Conservation (phyloP, 257 asterid genomes). For the Solanum chiquidenum region DNA sequence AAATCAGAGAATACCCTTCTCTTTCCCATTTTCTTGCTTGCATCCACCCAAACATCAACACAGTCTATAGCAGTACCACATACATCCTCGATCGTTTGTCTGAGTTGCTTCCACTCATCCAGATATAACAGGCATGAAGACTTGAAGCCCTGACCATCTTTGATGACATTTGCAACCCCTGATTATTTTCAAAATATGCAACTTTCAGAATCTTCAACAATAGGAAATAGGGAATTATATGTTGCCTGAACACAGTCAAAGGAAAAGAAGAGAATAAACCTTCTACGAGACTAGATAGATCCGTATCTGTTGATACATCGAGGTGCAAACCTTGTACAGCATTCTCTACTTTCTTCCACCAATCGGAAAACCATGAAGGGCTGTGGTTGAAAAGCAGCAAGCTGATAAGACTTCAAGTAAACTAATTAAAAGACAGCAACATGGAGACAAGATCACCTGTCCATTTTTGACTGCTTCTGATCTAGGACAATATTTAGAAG, state of each 20-base stretch:
- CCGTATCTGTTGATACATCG: slow-evolving; percentile 14
- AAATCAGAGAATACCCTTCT: slow-evolving; percentile 66
- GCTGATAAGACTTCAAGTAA: not conserved
- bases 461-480: slow-evolving; percentile 33
- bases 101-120: slow-evolving; percentile 41
- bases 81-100: slow-evolving; percentile 37
- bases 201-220: not conserved
- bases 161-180: slow-evolving; percentile 27
- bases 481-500: slow-evolving; percentile 33
- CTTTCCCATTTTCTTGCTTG: slow-evolving; percentile 43
- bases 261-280: slow-evolving; percentile 5
- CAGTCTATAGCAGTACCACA: slow-evolving; percentile 39
- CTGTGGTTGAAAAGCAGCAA: slow-evolving; percentile 20
- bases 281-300: slow-evolving; percentile 9
- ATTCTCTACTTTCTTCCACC: slow-evolving; percentile 44
- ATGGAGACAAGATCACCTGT: slow-evolving; percentile 31
- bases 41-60: slow-evolving; percentile 64
- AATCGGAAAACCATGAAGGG: slow-evolving; percentile 40
- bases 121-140: slow-evolving; percentile 29
- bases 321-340: slow-evolving; percentile 6
- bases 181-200: slow-evolving; percentile 17
- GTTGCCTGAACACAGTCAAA: not conserved
- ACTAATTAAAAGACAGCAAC: not conserved
- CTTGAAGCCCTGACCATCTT: slow-evolving; percentile 21
- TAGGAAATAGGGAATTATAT: not conserved